phyloP scores from a whole-genome alignment of 495 filamentous ascomycete genomes.

The Tricharina praecox region DNA sequence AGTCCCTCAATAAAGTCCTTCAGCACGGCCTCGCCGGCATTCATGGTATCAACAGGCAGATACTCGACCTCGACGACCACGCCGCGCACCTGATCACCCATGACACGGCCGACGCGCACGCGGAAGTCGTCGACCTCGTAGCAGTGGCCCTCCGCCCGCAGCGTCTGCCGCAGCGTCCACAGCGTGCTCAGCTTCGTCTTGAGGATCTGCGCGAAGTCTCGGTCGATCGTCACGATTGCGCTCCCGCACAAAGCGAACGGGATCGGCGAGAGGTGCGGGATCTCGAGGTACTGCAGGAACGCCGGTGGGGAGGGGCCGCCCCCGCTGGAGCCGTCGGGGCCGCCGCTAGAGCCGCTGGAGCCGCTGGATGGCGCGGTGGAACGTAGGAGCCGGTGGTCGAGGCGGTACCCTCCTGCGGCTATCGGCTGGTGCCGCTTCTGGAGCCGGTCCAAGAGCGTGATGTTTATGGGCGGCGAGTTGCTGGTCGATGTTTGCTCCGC shows the following conservation, averaged over 20 bases:
- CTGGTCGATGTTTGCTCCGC: constrained; percentile 9
- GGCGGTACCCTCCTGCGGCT: constrained; percentile 6
- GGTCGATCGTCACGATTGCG: constrained; percentile 21
- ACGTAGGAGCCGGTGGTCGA: constrained; percentile 20
- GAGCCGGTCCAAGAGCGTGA: constrained; percentile 15
- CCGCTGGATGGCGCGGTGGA: not conserved
- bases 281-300: constrained; percentile 21
- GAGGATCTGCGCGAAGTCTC: constrained; percentile 19
- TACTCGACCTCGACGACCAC: constrained; percentile 27
- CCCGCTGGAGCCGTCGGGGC: too few relatives aligned
- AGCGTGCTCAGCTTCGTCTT: constrained; percentile 15
- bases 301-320: too few relatives aligned
- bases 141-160: constrained; percentile 9
- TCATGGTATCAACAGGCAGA: constrained; percentile 15
- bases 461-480: constrained; percentile 5
- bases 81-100: constrained; percentile 25
- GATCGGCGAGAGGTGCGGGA: constrained; percentile 15
- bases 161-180: constrained; percentile 20
- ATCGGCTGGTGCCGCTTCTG: constrained; percentile 22
- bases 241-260: constrained; percentile 15
- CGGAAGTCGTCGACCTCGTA: constrained; percentile 24
- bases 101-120: constrained; percentile 17
- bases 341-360: too few relatives aligned
- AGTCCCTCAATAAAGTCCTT: constrained; percentile 20
- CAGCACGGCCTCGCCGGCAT: constrained; percentile 19